Percentiles rank a stretch among this genome's conserved stretches.
Conservation (phyloP, 495 filamentous ascomycete species). For the Neurospora sp. region DNA sequence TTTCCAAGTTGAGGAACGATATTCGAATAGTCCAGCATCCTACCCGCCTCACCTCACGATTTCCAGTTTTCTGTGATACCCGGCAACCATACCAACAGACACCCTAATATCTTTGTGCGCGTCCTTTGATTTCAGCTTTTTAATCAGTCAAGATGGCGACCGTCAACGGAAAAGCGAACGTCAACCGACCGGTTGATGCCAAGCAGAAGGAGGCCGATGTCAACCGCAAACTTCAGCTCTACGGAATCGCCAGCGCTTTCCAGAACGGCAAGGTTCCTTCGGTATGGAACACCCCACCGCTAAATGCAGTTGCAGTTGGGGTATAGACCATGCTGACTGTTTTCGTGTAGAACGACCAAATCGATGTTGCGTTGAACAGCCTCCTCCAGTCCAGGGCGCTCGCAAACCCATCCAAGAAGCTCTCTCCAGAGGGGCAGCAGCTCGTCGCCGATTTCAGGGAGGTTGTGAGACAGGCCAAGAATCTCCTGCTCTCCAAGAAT, state of each 20-base stretch:
- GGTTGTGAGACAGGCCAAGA: constrained; percentile 82
- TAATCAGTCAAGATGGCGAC: constrained; percentile 16
- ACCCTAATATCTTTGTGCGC: neutral
- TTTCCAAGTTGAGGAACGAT: neutral
- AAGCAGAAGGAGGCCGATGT: constrained; percentile 60
- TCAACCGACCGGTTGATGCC: constrained; percentile 56
- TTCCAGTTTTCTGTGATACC: constrained; percentile 7
- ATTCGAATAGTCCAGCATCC: neutral
- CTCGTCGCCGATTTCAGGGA: constrained; percentile 69
- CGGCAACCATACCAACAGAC: neutral
- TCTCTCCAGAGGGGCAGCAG: constrained; percentile 69
- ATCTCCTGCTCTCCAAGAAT: constrained; percentile 88
- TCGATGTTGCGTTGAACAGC: constrained; percentile 86
- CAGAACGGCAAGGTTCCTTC: constrained; percentile 84
- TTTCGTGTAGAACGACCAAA: constrained; percentile 68
- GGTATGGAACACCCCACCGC: constrained; percentile 39
- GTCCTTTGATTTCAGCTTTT: neutral
- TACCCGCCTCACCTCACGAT: neutral
- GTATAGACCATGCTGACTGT: constrained; percentile 6
- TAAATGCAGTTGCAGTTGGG: neutral
- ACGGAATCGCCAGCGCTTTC: constrained; percentile 86
- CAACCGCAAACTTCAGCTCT: constrained; percentile 89
- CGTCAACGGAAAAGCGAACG: constrained; percentile 20
- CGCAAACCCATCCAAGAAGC: constrained; percentile 59
- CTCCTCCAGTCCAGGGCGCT: constrained; percentile 60